A percentile compares a stretch with the other conserved stretches of the same genome.
phyloP scores from a whole-genome alignment of 2,329 filamentous ascomycete genomes.

The Plenodomus lindquistii region DNA sequence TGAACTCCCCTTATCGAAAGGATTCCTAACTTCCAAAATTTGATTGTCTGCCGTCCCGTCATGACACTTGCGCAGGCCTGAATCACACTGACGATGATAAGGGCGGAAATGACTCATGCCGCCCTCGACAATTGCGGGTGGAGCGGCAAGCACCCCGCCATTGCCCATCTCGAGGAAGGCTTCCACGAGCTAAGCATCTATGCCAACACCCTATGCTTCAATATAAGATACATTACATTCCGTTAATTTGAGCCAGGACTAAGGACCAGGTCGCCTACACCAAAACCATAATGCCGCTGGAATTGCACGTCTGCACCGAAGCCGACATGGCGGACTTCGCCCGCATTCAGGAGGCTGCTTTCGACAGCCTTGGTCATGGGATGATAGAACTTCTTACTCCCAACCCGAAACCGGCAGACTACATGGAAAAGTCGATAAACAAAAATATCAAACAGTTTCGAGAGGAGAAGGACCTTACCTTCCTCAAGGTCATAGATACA shows the following conservation, averaged over 20 bases:
- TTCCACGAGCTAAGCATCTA: background rate
- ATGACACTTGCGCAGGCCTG: background rate
- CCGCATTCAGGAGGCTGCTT: constrained; percentile 34
- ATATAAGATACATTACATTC: background rate
- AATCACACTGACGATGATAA: constrained; percentile 1
- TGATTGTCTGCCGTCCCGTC: too few relatives aligned
- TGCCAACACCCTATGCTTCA: background rate
- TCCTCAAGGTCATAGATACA: constrained; percentile 41
- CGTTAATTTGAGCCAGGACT: background rate
- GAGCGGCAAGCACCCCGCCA: constrained; percentile 4
- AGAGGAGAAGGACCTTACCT: constrained; percentile 31
- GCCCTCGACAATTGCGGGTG: constrained; percentile 1
- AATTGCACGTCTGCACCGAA: constrained; percentile 33
- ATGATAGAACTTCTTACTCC: constrained; percentile 30
- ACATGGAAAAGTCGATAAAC: constrained; percentile 19
- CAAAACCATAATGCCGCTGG: constrained; percentile 35
- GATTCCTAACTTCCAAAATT: too few relatives aligned
- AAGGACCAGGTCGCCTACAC: background rate
- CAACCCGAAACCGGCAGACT: constrained; percentile 19
- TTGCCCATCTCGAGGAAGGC: constrained; percentile 6
- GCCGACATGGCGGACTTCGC: constrained; percentile 35
- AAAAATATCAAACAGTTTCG: constrained; percentile 31
- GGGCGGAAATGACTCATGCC: constrained; percentile 12
- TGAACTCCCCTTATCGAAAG: too few relatives aligned
- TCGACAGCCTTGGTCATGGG: constrained; percentile 26